Percentiles rank a stretch among this genome's conserved stretches.
Evolutionary conservation across 1,284 basidiomycete species (phyloP).

Genomic region (Filobasidium uniguttulatum): DNA sequence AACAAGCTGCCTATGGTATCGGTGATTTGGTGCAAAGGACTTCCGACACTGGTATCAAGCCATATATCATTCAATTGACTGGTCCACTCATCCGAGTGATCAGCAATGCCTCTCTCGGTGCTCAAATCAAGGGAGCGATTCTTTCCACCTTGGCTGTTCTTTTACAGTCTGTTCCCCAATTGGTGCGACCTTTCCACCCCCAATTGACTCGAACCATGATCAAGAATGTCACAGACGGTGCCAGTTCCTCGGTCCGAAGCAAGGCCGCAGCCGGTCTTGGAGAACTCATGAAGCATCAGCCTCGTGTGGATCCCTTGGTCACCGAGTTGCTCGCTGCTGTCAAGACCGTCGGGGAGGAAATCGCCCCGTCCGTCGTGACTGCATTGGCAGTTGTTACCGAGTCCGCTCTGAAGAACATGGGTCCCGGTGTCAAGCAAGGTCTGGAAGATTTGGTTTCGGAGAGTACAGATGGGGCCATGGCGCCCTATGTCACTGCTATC

Average conservation of each 20-base stretch:
- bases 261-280: conserved; percentile 75
- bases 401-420: conserved; percentile 60
- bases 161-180: conserved; percentile 66
- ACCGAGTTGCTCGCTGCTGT: conserved; percentile 55
- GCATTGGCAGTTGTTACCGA: conserved; percentile 66
- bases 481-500: conserved; percentile 57
- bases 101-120: conserved; percentile 71
- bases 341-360: conserved; percentile 51
- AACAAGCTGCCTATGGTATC: conserved; percentile 88
- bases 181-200: conserved; percentile 97
- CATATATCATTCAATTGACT: conserved; percentile 90
- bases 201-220: conserved; percentile 94
- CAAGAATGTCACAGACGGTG: conserved; percentile 74
- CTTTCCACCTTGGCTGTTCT: conserved; percentile 67
- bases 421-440: conserved; percentile 56
- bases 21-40: conserved; percentile 88
- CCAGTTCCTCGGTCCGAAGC: conserved; percentile 63
- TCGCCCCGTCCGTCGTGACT: conserved; percentile 58
- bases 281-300: conserved; percentile 73
- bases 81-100: conserved; percentile 91
- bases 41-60: conserved; percentile 77
- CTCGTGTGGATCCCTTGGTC: conserved; percentile 52
- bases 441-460: conserved; percentile 65
- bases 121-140: conserved; percentile 80
- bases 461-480: conserved; percentile 65